Evolutionary conservation across 768 basidiomycete species (phyloP).

Genomic region (Agrocybe chaxingu): DNA sequence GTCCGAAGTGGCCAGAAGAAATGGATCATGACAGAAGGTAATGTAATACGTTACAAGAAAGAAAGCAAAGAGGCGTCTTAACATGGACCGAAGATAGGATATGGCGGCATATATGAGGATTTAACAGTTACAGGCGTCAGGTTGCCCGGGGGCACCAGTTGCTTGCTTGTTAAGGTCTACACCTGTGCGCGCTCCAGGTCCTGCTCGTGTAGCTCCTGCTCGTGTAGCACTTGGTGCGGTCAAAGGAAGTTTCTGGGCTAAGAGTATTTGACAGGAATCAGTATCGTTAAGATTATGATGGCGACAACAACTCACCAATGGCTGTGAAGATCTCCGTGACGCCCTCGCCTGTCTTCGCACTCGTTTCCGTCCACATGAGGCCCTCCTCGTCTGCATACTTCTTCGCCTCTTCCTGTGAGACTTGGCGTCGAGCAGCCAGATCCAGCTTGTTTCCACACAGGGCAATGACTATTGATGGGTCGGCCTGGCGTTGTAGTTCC

Average conservation of each 20-base stretch:
- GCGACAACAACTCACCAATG: slow-evolving; percentile 51
- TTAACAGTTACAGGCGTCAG: slow-evolving; percentile 79
- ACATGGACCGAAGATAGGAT: slow-evolving; percentile 9
- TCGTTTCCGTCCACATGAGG: slow-evolving; percentile 89
- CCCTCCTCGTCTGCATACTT: slow-evolving; percentile 93
- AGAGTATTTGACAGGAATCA: slow-evolving; percentile 10
- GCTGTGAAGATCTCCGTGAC: slow-evolving; percentile 83
- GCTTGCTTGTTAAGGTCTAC: slow-evolving; percentile 80
- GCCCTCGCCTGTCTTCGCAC: slow-evolving; percentile 86
- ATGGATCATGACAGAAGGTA: slow-evolving; percentile 21
- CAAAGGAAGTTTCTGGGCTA: slow-evolving; percentile 88
- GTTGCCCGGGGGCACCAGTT: slow-evolving; percentile 42
- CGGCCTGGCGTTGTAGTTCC: slow-evolving; percentile 95
- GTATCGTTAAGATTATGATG: slow-evolving; percentile 2
- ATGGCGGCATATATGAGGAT: neutral
- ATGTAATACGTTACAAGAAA: slow-evolving; percentile 30
- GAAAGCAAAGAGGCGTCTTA: slow-evolving; percentile 19
- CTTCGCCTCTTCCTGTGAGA: slow-evolving; percentile 84
- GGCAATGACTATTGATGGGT: slow-evolving; percentile 94
- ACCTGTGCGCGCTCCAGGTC: slow-evolving; percentile 53
- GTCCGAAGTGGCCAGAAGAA: slow-evolving; percentile 30
- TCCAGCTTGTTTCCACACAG: slow-evolving; percentile 97
- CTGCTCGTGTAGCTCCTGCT: slow-evolving; percentile 49
- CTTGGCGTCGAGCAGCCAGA: slow-evolving; percentile 79
- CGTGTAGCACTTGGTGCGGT: slow-evolving; percentile 68